A percentile compares a stretch with the other conserved stretches of the same genome.
Evolutionary conservation across 306 rosid species (phyloP).

Genomic region (Cucumis melo): DNA sequence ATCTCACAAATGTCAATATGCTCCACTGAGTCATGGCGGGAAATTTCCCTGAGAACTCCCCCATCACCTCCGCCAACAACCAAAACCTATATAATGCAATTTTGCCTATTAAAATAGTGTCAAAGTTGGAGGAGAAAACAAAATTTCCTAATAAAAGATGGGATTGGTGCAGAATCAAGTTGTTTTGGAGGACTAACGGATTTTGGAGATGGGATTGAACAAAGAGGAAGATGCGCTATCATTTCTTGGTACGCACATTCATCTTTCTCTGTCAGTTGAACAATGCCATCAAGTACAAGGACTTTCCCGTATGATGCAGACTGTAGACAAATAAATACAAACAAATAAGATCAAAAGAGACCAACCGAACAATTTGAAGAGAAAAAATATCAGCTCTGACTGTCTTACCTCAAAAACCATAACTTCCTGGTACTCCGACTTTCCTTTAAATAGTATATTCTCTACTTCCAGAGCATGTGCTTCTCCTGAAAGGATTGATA

Average conservation of each 20-base stretch:
- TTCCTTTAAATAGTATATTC: conserved; percentile 48
- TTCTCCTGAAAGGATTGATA: conserved; percentile 40
- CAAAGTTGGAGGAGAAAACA: not conserved
- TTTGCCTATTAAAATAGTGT: not conserved
- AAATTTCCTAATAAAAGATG: not conserved
- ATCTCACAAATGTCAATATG: conserved; percentile 95
- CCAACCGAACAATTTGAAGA: not conserved
- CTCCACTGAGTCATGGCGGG: conserved; percentile 78
- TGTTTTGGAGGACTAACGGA: conserved; percentile 26
- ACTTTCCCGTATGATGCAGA: conserved; percentile 78
- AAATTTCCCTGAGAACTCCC: conserved; percentile 81
- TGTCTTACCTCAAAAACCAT: conserved; percentile 71
- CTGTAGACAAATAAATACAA: conserved; percentile 24
- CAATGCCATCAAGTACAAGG: conserved; percentile 95
- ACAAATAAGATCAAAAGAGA: conserved; percentile 3
- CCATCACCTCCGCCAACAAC: conserved; percentile 99
- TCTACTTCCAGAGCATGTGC: conserved; percentile 80
- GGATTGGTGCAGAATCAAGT: not conserved
- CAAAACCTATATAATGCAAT: conserved; percentile 42
- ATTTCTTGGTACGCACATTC: conserved; percentile 99
- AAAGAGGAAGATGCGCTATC: conserved; percentile 95
- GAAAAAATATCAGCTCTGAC: not conserved
- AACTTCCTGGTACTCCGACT: conserved; percentile 82
- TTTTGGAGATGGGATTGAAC: conserved; percentile 79
- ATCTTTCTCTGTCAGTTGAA: conserved; percentile 91